A percentile compares a stretch with the other conserved stretches of the same genome.
phyloP scores from a whole-genome alignment of 2,329 filamentous ascomycete species.

The Thyridium curvatum region DNA sequence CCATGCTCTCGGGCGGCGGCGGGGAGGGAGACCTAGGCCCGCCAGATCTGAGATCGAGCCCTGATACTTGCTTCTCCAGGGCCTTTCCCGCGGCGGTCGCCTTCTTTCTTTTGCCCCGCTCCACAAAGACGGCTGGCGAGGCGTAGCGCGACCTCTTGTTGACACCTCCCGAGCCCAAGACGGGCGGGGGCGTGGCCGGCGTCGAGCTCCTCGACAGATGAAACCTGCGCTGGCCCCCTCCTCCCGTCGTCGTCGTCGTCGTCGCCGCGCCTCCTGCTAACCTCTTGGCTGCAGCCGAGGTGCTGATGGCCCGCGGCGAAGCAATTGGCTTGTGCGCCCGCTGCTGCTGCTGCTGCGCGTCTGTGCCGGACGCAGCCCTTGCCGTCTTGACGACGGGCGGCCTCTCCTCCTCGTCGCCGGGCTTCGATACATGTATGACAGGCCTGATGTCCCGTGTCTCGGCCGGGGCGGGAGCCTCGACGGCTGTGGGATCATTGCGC shows the following conservation, averaged over 20 bases:
- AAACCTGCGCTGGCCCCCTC: conserved; percentile 42
- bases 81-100: conserved; percentile 9
- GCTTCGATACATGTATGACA: conserved; percentile 41
- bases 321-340: neutral
- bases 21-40: too few relatives aligned
- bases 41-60: too few relatives aligned
- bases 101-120: conserved; percentile 35
- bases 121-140: conserved; percentile 46
- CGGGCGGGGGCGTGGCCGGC: conserved; percentile 21
- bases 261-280: neutral
- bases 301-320: too few relatives aligned
- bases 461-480: conserved; percentile 12
- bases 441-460: conserved; percentile 21
- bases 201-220: conserved; percentile 45
- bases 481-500: conserved; percentile 30
- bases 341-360: neutral
- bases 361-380: conserved; percentile 1
- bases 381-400: conserved; percentile 12
- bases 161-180: conserved; percentile 19
- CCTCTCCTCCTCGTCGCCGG: conserved; percentile 30
- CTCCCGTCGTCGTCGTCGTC: conserved; percentile 9
- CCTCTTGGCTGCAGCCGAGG: too few relatives aligned
- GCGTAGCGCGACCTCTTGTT: conserved; percentile 34
- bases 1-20: neutral
- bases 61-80: too few relatives aligned